A percentile compares a stretch with the other conserved stretches of the same genome.
These are phyloP conservation scores for Colletotrichum brevisporum DNA, from an alignment of 2,329 filamentous ascomycete species.

Conservation along the genomic window DNA sequence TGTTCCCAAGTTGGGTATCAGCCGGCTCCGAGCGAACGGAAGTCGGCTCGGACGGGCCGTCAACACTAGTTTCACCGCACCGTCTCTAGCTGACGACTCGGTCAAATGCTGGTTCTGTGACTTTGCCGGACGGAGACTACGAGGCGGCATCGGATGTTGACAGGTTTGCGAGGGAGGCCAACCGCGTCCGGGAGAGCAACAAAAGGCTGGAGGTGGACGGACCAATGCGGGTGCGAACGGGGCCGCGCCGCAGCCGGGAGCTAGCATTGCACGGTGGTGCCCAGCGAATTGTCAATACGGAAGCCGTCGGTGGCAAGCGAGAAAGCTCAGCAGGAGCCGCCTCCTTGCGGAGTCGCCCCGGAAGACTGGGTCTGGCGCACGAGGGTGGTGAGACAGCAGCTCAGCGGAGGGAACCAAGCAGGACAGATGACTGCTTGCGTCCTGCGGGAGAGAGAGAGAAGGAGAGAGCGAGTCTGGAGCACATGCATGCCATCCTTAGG, in stretches of 20 bases:
- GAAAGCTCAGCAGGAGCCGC: constrained; percentile 10
- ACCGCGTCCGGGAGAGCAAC: constrained; percentile 9
- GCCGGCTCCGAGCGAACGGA: constrained; percentile 10
- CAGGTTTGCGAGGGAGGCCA: background rate
- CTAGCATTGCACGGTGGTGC: constrained; percentile 22
- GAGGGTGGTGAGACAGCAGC: constrained; percentile 23
- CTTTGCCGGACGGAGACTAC: background rate
- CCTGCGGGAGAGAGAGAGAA: background rate
- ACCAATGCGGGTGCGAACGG: constrained; percentile 32
- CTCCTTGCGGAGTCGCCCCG: constrained; percentile 29
- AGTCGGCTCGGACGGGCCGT: background rate
- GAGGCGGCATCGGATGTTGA: constrained; percentile 1
- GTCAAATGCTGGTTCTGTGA: background rate
- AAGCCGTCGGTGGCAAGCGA: constrained; percentile 20
- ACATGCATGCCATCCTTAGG: constrained; percentile 10
- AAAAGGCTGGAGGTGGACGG: constrained; percentile 7
- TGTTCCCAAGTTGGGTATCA: background rate
- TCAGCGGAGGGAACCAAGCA: constrained; percentile 11
- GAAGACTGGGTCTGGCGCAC: constrained; percentile 30
- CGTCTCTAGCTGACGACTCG: constrained; percentile 2
- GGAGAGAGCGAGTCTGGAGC: background rate
- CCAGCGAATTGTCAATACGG: constrained; percentile 12
- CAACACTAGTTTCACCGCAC: background rate
- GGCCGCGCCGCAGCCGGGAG: constrained; percentile 32
- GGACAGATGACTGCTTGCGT: constrained; percentile 33